Evolutionary conservation across 805 yeast genomes (phyloP).

Genomic region (Saccharomycopsis babjevae): DNA sequence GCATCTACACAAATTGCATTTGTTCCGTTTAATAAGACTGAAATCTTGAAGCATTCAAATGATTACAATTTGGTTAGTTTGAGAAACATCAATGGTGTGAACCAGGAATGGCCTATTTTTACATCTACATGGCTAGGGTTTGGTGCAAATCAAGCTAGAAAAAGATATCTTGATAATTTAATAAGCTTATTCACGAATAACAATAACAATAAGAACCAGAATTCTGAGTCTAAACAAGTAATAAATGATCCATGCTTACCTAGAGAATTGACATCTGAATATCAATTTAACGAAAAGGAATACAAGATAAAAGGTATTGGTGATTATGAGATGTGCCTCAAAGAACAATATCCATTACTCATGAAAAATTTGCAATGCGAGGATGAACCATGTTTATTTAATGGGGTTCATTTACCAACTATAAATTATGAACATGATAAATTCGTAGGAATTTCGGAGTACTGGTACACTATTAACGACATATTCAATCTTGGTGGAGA

Average conservation of each 20-base stretch:
- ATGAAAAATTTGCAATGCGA: slow-evolving; percentile 72
- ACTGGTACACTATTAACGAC: slow-evolving; percentile 95
- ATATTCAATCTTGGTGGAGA: slow-evolving; percentile 83
- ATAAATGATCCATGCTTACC: slow-evolving; percentile 79
- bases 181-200: slow-evolving; percentile 36
- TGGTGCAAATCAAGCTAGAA: slow-evolving; percentile 92
- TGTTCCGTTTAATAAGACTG: slow-evolving; percentile 60
- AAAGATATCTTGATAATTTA: slow-evolving; percentile 53
- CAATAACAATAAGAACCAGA: neutral
- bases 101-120: slow-evolving; percentile 74
- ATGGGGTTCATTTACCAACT: slow-evolving; percentile 90
- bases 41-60: slow-evolving; percentile 54
- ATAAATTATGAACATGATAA: slow-evolving; percentile 70
- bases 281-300: slow-evolving; percentile 30
- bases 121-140: slow-evolving; percentile 97
- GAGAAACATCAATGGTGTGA: slow-evolving; percentile 58
- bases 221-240: neutral
- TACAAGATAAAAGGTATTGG: slow-evolving; percentile 68
- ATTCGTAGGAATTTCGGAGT: slow-evolving; percentile 91
- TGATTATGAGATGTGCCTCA: slow-evolving; percentile 62
- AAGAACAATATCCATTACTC: slow-evolving; percentile 63
- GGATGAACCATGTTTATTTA: slow-evolving; percentile 85
- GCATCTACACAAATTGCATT: slow-evolving; percentile 96
- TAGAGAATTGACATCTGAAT: slow-evolving; percentile 38
- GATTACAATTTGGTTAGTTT: slow-evolving; percentile 61